phyloP scores from a whole-genome alignment of 2,329 filamentous ascomycete genomes.

The Penicillium sp. region DNA sequence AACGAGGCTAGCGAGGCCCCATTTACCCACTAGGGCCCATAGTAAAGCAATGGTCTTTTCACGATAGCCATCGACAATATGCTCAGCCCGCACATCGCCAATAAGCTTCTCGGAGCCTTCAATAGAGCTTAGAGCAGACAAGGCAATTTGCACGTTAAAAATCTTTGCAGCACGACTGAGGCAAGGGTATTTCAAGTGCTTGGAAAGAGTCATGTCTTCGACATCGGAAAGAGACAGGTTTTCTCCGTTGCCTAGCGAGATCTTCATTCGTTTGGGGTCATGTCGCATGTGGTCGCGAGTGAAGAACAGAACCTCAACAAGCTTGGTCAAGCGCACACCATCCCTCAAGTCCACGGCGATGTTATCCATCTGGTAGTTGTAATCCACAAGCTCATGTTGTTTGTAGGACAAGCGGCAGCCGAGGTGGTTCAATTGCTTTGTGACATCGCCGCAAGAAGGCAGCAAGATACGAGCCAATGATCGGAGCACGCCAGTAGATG shows the following conservation, averaged over 20 bases:
- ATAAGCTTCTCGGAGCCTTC: slow-evolving; percentile 39
- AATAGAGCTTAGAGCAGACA: slow-evolving; percentile 48
- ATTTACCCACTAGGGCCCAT: slow-evolving; percentile 55
- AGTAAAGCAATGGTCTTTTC: slow-evolving; percentile 58
- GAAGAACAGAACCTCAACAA: slow-evolving; percentile 55
- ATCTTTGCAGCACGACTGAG: slow-evolving; percentile 51
- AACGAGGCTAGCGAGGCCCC: slow-evolving; percentile 50
- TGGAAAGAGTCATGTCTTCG: slow-evolving; percentile 47
- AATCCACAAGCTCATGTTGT: slow-evolving; percentile 56
- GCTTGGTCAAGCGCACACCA: slow-evolving; percentile 53
- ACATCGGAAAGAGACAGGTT: slow-evolving; percentile 36
- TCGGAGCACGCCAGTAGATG: slow-evolving; percentile 50
- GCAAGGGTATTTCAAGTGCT: slow-evolving; percentile 55
- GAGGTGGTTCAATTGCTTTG: slow-evolving; percentile 51
- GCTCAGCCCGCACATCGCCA: slow-evolving; percentile 47
- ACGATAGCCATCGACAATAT: slow-evolving; percentile 59
- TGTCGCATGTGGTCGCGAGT: slow-evolving; percentile 27
- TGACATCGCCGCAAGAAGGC: slow-evolving; percentile 54
- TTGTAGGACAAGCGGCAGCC: slow-evolving; percentile 51
- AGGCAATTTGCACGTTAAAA: slow-evolving; percentile 55
- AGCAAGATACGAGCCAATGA: slow-evolving; percentile 50
- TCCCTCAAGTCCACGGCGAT: slow-evolving; percentile 58
- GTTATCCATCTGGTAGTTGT: slow-evolving; percentile 53
- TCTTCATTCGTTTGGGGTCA: slow-evolving; percentile 38
- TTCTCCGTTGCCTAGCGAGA: slow-evolving; percentile 44